Evolutionary conservation across 1,284 basidiomycete genomes (phyloP).

Genomic region (Puccinia coronata): DNA sequence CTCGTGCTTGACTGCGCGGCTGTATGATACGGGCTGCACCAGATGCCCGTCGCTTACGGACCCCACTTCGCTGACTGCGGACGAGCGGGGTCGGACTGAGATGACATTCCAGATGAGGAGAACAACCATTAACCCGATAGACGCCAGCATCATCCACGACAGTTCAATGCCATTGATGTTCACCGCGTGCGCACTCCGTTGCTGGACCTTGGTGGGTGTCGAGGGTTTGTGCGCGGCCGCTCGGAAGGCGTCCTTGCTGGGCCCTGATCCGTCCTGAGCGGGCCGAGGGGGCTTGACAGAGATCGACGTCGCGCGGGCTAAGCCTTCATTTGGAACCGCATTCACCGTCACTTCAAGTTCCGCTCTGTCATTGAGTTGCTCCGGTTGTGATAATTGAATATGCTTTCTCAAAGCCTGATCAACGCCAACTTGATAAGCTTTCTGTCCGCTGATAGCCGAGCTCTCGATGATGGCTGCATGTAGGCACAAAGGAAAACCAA

Average conservation of each 20-base stretch:
- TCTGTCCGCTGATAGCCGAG: constrained; percentile 35
- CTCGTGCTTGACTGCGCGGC: not conserved
- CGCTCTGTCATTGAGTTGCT: not conserved
- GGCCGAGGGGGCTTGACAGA: not conserved
- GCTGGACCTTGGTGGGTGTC: not conserved
- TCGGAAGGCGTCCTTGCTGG: not conserved
- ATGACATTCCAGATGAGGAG: constrained; percentile 1
- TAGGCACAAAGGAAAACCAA: not conserved
- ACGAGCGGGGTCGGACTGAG: not conserved
- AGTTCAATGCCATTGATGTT: not conserved
- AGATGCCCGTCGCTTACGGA: not conserved
- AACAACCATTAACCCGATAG: constrained; percentile 6
- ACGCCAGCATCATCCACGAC: constrained; percentile 16
- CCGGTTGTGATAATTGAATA: constrained; percentile 3
- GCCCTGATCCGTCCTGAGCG: not conserved
- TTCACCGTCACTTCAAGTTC: not conserved
- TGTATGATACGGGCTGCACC: not conserved
- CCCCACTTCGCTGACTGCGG: not conserved
- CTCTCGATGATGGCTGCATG: constrained; percentile 29
- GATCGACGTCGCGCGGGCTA: not conserved
- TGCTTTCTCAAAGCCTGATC: constrained; percentile 18
- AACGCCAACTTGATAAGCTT: constrained; percentile 25
- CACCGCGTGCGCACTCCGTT: not conserved
- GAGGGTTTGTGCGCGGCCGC: not conserved
- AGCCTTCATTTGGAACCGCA: not conserved